phyloP scores from a whole-genome alignment of 805 yeast species.

The Metschnikowia noctiluminum region DNA sequence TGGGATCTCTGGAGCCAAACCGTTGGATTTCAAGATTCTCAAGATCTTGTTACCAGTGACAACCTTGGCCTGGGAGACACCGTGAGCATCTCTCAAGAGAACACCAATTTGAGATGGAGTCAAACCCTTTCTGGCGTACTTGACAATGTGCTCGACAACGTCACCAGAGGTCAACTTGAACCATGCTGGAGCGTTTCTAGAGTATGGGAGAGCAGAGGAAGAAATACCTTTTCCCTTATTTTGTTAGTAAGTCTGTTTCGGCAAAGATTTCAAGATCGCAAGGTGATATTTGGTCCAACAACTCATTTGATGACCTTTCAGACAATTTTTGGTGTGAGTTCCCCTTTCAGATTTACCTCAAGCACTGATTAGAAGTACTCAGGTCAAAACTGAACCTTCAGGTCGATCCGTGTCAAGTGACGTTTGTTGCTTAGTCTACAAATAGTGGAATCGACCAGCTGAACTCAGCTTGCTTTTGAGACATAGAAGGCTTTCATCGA shows the following conservation, averaged over 20 bases:
- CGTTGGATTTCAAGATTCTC: constrained; percentile 98
- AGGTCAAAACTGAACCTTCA: too few relatives aligned
- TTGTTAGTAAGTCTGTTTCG: constrained; percentile 16
- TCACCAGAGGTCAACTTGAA: constrained; percentile 95
- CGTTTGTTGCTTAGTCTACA: constrained; percentile 18
- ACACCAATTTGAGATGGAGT: constrained; percentile 99
- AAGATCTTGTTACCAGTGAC: constrained; percentile 99
- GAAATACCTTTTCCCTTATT: constrained; percentile 97
- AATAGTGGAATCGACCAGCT: constrained; percentile 57
- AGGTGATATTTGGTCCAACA: constrained; percentile 6
- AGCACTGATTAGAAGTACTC: too few relatives aligned
- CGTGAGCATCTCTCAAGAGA: constrained; percentile 98
- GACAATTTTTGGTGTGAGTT: constrained; percentile 5
- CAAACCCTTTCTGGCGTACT: constrained; percentile 99
- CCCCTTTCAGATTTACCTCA: constrained; percentile 1
- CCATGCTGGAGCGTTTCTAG: constrained; percentile 99
- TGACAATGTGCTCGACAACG: constrained; percentile 96
- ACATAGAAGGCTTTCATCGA: neutral
- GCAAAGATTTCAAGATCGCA: constrained; percentile 2
- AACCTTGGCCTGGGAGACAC: constrained; percentile 96
- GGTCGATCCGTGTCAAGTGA: too few relatives aligned
- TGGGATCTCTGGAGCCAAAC: constrained; percentile 99
- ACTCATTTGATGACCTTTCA: neutral
- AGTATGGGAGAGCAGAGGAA: constrained; percentile 98
- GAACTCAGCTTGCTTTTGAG: constrained; percentile 6